A percentile compares a stretch with the other conserved stretches of the same genome.
phyloP scores from a whole-genome alignment of 257 asterid genomes.

The Mentha longifolia region DNA sequence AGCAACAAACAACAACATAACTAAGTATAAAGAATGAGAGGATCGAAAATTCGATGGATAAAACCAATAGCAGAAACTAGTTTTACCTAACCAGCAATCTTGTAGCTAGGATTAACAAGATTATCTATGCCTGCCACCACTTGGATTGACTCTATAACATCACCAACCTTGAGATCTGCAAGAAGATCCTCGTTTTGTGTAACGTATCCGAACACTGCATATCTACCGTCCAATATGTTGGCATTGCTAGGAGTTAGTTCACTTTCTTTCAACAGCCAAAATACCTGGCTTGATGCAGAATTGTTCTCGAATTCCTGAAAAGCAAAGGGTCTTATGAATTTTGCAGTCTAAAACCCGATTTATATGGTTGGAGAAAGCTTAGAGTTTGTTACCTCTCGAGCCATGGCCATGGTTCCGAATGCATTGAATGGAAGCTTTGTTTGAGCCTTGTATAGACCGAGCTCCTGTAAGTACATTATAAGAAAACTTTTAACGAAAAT shows the following conservation, averaged over 20 bases:
- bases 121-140: slow-evolving; percentile 90
- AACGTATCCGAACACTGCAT: slow-evolving; percentile 86
- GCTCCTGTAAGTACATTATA: slow-evolving; percentile 58
- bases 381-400: slow-evolving; percentile 73
- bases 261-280: slow-evolving; percentile 98
- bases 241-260: slow-evolving; percentile 99
- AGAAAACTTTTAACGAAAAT: slow-evolving; percentile 15
- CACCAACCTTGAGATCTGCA: slow-evolving; percentile 98
- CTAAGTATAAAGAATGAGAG: slow-evolving; percentile 35
- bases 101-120: slow-evolving; percentile 95
- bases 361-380: slow-evolving; percentile 7
- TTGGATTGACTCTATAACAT: slow-evolving; percentile 86
- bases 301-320: slow-evolving; percentile 91
- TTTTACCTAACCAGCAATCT: slow-evolving; percentile 76
- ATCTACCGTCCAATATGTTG: slow-evolving; percentile 93
- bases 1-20: slow-evolving; percentile 26
- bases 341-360: not conserved
- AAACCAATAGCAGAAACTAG: slow-evolving; percentile 21
- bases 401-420: slow-evolving; percentile 99
- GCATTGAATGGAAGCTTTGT: slow-evolving; percentile 97
- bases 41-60: slow-evolving; percentile 3
- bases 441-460: slow-evolving; percentile 98
- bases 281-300: slow-evolving; percentile 96
- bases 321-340: slow-evolving; percentile 20
- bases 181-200: slow-evolving; percentile 79